These are phyloP conservation scores for Globisporangium acanthophoron DNA, from an alignment of 352 stramenopile species.

Conservation along the genomic window DNA sequence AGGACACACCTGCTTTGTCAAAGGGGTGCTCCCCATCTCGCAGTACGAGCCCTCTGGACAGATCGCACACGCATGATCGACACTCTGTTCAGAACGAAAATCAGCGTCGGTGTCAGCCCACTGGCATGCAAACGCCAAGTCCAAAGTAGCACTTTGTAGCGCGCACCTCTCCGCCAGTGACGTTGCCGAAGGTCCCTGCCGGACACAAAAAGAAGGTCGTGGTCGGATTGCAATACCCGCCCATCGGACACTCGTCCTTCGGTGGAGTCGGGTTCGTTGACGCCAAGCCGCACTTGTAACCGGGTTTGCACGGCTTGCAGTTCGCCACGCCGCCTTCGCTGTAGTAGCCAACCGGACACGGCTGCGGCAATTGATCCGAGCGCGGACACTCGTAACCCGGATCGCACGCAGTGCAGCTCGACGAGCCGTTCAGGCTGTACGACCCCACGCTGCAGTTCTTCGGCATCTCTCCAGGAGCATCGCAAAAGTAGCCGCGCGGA, in stretches of 20 bases:
- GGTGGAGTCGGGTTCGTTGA: conserved; percentile 75
- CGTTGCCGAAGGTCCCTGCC: conserved; percentile 81
- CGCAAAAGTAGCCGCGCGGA: conserved; percentile 79
- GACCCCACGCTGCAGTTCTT: conserved; percentile 74
- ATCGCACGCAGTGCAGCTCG: conserved; percentile 57
- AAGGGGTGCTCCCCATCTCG: conserved; percentile 62
- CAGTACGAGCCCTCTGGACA: conserved; percentile 80
- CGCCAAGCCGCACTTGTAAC: conserved; percentile 77
- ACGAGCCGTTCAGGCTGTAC: conserved; percentile 71
- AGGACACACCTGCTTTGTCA: conserved; percentile 61
- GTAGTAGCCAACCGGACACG: conserved; percentile 86
- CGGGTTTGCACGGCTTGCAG: conserved; percentile 54
- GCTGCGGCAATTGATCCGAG: conserved; percentile 61
- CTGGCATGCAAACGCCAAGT: background rate
- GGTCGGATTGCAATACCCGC: conserved; percentile 84
- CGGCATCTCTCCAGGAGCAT: conserved; percentile 47
- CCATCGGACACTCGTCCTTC: conserved; percentile 83
- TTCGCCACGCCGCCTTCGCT: conserved; percentile 69
- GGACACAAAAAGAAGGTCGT: conserved; percentile 85
- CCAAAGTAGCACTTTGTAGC: background rate
- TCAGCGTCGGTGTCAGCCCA: background rate
- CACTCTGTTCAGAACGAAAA: conserved; percentile 33
- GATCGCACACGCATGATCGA: conserved; percentile 65
- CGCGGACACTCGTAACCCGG: conserved; percentile 83
- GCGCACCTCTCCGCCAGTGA: conserved; percentile 65